A percentile compares a stretch with the other conserved stretches of the same genome.
phyloP scores from a whole-genome alignment of 306 rosid genomes.

The Alnus glutinosa region DNA sequence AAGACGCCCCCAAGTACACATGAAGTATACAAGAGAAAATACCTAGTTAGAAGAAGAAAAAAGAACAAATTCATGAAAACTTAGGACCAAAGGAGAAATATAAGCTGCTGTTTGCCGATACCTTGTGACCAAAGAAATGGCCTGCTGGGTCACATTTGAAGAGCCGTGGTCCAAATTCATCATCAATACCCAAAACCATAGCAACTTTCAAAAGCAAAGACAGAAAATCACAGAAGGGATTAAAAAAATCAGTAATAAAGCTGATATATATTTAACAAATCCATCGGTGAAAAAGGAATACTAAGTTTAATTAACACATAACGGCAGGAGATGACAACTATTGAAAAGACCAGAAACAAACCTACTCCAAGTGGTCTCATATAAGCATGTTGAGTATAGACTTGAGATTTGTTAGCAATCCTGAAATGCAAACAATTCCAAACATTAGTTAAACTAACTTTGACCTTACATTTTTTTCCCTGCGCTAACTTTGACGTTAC shows the following conservation, averaged over 20 bases:
- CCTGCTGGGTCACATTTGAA: constrained; percentile 99
- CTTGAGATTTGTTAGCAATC: constrained; percentile 97
- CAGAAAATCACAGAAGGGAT: constrained; percentile 12
- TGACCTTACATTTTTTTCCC: too few relatives aligned
- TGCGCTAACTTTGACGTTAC: background rate
- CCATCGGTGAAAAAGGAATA: background rate
- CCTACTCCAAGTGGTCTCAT: constrained; percentile 99
- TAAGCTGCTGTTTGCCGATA: constrained; percentile 12
- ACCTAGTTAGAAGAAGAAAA: too few relatives aligned
- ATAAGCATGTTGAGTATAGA: constrained; percentile 98
- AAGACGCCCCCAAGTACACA: too few relatives aligned
- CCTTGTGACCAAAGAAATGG: constrained; percentile 99
- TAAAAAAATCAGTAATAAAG: constrained; percentile 29
- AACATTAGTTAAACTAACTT: constrained; percentile 9
- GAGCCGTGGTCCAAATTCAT: constrained; percentile 82
- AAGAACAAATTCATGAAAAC: too few relatives aligned
- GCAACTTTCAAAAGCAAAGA: constrained; percentile 61
- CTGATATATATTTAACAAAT: constrained; percentile 2
- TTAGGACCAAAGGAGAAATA: too few relatives aligned
- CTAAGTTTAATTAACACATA: background rate
- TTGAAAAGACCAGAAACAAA: constrained; percentile 36
- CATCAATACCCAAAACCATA: constrained; percentile 95
- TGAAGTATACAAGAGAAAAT: too few relatives aligned
- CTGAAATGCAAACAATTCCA: constrained; percentile 43
- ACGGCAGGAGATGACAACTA: background rate